These are phyloP conservation scores for Backusella mclennaniae DNA, from an alignment of 192 early-diverging fungal species.

Conservation along the genomic window DNA sequence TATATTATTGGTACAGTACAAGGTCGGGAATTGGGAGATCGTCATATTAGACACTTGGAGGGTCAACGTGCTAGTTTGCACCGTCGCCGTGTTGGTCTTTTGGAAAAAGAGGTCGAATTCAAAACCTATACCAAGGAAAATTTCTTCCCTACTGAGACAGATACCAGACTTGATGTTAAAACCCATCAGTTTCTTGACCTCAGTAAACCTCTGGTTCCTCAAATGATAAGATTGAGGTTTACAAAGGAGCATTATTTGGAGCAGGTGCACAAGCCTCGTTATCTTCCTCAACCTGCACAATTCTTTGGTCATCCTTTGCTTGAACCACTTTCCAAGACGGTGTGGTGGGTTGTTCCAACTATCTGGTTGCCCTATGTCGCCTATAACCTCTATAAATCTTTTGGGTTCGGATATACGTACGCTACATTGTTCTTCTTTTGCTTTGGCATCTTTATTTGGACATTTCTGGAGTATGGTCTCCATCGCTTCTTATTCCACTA, in stretches of 20 bases:
- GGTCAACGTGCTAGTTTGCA: slow-evolving; percentile 13
- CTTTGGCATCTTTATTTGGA: slow-evolving; percentile 81
- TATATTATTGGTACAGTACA: slow-evolving; percentile 68
- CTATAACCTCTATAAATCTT: slow-evolving; percentile 43
- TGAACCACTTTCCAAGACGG: slow-evolving; percentile 86
- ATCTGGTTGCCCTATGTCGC: slow-evolving; percentile 77
- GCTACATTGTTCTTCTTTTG: slow-evolving; percentile 50
- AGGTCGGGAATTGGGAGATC: slow-evolving; percentile 10
- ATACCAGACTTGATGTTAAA: slow-evolving; percentile 40
- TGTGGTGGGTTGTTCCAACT: slow-evolving; percentile 89
- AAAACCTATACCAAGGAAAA: slow-evolving; percentile 31
- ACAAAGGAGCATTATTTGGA: slow-evolving; percentile 83
- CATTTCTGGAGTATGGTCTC: slow-evolving; percentile 85
- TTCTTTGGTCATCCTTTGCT: slow-evolving; percentile 81
- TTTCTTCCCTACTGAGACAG: slow-evolving; percentile 48
- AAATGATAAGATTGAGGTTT: slow-evolving; percentile 72
- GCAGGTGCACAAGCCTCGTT: slow-evolving; percentile 89
- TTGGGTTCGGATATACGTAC: slow-evolving; percentile 31
- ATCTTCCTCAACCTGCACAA: slow-evolving; percentile 71
- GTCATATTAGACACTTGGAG: neutral
- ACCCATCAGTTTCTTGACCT: slow-evolving; percentile 81
- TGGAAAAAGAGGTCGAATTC: slow-evolving; percentile 33
- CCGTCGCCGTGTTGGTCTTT: slow-evolving; percentile 20
- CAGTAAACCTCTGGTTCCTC: slow-evolving; percentile 74
- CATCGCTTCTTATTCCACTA: slow-evolving; percentile 95